phyloP scores from a whole-genome alignment of 2,329 filamentous ascomycete species.

The Colletotrichum tropicale region DNA sequence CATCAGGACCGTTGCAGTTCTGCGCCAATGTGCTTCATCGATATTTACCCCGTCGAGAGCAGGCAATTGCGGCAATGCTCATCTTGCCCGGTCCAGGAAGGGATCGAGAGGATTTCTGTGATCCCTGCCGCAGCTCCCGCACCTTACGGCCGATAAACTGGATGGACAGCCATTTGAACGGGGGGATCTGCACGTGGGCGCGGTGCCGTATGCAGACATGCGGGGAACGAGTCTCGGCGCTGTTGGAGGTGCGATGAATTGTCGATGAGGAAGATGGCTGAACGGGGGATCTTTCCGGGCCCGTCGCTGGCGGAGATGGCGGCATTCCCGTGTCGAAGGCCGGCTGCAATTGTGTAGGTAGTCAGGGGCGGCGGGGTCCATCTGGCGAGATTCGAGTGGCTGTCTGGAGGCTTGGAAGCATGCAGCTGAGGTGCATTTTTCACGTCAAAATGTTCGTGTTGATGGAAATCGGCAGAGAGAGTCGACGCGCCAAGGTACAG shows the following conservation, averaged over 20 bases:
- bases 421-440: neutral
- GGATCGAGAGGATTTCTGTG: neutral
- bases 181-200: conserved; percentile 2
- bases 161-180: neutral
- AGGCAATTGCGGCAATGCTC: neutral
- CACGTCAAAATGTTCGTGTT: neutral
- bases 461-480: neutral
- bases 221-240: neutral
- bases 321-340: neutral
- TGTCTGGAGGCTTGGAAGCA: neutral
- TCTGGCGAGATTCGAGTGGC: neutral
- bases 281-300: neutral
- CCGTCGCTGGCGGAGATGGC: neutral
- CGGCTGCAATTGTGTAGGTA: neutral
- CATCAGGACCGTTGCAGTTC: neutral
- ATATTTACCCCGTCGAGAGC: neutral
- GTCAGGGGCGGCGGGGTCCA: neutral
- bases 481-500: neutral
- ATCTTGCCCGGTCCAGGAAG: neutral
- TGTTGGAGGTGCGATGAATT: neutral
- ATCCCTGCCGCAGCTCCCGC: neutral
- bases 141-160: conserved; percentile 7
- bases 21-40: neutral
- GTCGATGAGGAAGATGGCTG: neutral
- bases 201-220: neutral